Conservation (phyloP, 176 grass and related monocot species). For the Bromus sterilis region DNA sequence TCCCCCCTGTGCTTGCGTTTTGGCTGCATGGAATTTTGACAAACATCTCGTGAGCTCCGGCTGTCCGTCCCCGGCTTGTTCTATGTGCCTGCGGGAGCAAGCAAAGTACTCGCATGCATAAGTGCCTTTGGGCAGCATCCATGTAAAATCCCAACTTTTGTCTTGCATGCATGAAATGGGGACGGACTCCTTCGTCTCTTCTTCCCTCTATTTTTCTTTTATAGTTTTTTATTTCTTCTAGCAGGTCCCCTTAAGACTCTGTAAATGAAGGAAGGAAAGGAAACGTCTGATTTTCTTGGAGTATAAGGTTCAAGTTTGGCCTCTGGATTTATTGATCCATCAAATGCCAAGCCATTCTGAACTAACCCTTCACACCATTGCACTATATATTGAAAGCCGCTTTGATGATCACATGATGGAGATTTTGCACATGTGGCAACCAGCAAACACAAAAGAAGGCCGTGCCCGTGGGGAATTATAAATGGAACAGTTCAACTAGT, state of each 20-base stretch:
- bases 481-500: neutral
- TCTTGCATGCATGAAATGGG: slow-evolving; percentile 27
- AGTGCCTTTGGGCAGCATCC: neutral
- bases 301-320: neutral
- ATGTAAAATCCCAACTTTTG: slow-evolving; percentile 29
- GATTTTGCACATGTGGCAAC: neutral
- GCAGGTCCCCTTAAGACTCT: neutral
- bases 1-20: slow-evolving; percentile 10
- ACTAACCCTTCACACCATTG: neutral
- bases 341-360: neutral
- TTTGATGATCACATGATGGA: neutral
- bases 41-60: slow-evolving; percentile 50
- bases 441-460: neutral
- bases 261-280: neutral
- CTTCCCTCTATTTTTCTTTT: neutral
- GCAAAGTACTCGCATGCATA: slow-evolving; percentile 26
- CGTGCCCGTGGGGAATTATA: neutral
- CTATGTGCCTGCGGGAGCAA: neutral
- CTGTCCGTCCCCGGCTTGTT: slow-evolving; percentile 38
- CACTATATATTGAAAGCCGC: neutral
- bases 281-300: neutral
- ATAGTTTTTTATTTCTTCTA: neutral
- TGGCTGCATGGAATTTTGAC: slow-evolving; percentile 42
- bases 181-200: neutral
- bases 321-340: neutral